Conservation (phyloP, 2,329 filamentous ascomycete species). For the Arthroderma sp. region DNA sequence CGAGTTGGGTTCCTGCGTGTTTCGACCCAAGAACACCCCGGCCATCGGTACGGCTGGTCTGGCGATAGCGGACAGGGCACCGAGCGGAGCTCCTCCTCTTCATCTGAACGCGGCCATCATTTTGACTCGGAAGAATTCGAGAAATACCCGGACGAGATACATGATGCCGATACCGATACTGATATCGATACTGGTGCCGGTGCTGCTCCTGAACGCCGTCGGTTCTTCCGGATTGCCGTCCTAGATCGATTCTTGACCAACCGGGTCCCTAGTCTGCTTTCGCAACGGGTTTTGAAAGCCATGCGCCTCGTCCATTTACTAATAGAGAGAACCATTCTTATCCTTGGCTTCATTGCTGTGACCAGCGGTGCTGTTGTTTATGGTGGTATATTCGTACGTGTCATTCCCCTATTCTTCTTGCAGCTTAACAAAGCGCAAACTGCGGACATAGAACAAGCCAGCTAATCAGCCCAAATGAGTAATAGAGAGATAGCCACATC, state of each 20-base stretch:
- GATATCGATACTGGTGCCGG: no score
- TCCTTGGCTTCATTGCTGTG: conserved; percentile 63
- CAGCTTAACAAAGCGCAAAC: conserved; percentile 6
- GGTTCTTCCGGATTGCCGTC: conserved; percentile 35
- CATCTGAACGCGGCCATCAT: conserved; percentile 42
- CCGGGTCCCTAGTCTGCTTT: conserved; percentile 43
- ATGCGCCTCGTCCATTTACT: conserved; percentile 50
- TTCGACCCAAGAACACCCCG: conserved; percentile 42
- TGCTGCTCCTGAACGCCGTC: conserved; percentile 17
- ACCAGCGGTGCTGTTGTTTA: conserved; percentile 62
- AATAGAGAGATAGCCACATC: conserved; percentile 51
- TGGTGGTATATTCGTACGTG: conserved; percentile 70
- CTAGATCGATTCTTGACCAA: conserved; percentile 40
- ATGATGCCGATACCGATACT: conserved; percentile 17
- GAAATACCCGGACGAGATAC: conserved; percentile 32
- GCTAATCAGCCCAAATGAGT: background rate
- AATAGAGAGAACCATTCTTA: conserved; percentile 63
- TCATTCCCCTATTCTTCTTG: background rate
- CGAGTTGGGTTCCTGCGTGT: conserved; percentile 50
- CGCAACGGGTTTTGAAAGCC: conserved; percentile 43
- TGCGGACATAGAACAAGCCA: background rate
- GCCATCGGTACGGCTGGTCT: conserved; percentile 44
- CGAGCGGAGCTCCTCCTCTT: conserved; percentile 53
- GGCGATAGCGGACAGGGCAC: conserved; percentile 64
- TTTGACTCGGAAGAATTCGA: conserved; percentile 36